A percentile compares a stretch with the other conserved stretches of the same genome.
Conservation (phyloP, 345 rosid genomes). For the Arabidopsis arenosa region DNA sequence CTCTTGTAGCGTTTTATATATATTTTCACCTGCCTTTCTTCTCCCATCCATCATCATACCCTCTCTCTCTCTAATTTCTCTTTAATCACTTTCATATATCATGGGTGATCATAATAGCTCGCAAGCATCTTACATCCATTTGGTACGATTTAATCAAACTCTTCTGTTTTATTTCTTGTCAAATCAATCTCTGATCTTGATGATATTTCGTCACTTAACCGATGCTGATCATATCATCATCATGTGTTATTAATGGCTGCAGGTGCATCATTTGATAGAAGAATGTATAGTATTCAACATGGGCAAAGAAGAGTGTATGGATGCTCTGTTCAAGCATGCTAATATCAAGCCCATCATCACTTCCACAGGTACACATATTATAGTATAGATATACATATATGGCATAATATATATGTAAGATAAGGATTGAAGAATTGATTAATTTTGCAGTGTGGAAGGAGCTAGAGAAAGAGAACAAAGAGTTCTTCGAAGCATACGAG, state of each 20-base stretch:
- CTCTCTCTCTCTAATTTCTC: constrained; percentile 13
- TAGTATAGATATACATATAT: not conserved
- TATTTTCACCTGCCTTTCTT: constrained; percentile 16
- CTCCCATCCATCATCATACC: constrained; percentile 19
- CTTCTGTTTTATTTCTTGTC: not conserved
- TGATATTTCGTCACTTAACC: not conserved
- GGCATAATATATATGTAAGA: not conserved
- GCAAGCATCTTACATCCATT: constrained; percentile 67
- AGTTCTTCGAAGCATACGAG: constrained; percentile 78
- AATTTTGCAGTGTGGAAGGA: constrained; percentile 85
- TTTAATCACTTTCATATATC: constrained; percentile 14
- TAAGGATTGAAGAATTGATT: not conserved
- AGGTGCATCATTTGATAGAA: constrained; percentile 96
- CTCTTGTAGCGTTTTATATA: constrained; percentile 11
- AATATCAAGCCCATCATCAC: constrained; percentile 83
- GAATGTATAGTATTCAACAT: constrained; percentile 85
- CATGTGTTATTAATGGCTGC: constrained; percentile 14
- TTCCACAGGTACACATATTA: constrained; percentile 65
- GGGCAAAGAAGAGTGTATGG: constrained; percentile 94
- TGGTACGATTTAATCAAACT: constrained; percentile 45
- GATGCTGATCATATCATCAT: constrained; percentile 1
- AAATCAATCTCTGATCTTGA: constrained; percentile 13
- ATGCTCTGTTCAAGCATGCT: constrained; percentile 87
- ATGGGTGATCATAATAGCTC: constrained; percentile 54
- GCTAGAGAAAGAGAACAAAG: constrained; percentile 87